These are phyloP conservation scores for Anthracocystis setariae DNA, from an alignment of 1,284 basidiomycete species.

Conservation along the genomic window DNA sequence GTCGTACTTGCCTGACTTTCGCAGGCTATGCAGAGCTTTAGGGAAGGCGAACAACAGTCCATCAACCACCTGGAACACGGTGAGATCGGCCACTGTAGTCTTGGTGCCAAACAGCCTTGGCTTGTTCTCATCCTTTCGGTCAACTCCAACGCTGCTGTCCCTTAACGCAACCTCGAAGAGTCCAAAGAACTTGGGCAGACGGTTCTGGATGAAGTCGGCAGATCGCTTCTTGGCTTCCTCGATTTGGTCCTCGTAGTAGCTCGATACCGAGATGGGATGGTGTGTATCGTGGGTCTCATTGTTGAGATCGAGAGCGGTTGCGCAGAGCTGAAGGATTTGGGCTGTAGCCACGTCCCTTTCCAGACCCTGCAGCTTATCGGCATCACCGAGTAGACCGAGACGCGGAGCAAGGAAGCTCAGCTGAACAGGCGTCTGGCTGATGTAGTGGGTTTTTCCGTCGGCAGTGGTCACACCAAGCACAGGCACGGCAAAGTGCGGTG, in stretches of 20 bases:
- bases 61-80: conserved; percentile 70
- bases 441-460: conserved; percentile 18
- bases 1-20: conserved; percentile 62
- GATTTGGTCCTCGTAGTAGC: conserved; percentile 72
- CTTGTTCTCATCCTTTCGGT: conserved; percentile 51
- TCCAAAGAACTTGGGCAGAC: conserved; percentile 72
- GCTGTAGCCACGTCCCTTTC: conserved; percentile 41
- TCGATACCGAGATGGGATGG: conserved; percentile 38
- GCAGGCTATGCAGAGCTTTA: conserved; percentile 66
- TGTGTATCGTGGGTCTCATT: conserved; percentile 69
- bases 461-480: conserved; percentile 48
- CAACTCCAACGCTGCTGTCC: conserved; percentile 6
- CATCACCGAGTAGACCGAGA: conserved; percentile 62
- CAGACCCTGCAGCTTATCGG: conserved; percentile 18
- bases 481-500: conserved; percentile 67
- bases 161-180: conserved; percentile 69
- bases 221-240: conserved; percentile 67
- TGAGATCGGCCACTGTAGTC: conserved; percentile 71
- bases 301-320: conserved; percentile 70
- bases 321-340: conserved; percentile 69
- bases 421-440: conserved; percentile 70
- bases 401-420: conserved; percentile 70
- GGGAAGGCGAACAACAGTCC: conserved; percentile 72
- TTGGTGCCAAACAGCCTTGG: conserved; percentile 69
- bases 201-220: conserved; percentile 69